Base-by-base conservation (phyloP, 106 monocot species). In the Allium cepa region DNA sequence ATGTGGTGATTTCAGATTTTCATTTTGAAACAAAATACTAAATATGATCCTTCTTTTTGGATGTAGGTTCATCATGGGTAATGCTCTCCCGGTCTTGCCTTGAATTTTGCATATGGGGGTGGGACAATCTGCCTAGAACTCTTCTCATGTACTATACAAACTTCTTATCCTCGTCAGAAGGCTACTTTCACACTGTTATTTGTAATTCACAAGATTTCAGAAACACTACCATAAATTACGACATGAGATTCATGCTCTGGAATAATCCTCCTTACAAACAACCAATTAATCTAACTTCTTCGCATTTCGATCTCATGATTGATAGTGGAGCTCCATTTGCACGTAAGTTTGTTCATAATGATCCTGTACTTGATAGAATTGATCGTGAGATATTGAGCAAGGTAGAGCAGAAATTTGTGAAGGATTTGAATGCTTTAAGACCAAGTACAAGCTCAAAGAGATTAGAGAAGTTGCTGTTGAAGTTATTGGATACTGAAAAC, bases 91-190 rank as follows among this genome's bases (percentile, higher is more conserved):
- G 84, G 49, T 63, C 88, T 53, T 97, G 89, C 63, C 75, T 92
- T 48, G 86, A 97, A 63, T 97, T 89, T 57, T 97, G 96, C 82
- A 83, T 92, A 27, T 71, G 73, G 82, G 88, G 92, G 8, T 97
- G 96, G 96, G 96, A 97, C 57, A 97, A 89, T 67, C 96, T 97
- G 47, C 96, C 96, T 14, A 76, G 96, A 45, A 92, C 92, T 10
- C 56, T 92, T 17, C 78, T 97, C 49, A 88, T 97, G 91, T 97
- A 97, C 73, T 87, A 85, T 65, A 86, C 86, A 53, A 97, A 97
- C 64, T 97, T 84, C 77, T 68, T 97, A 13, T 78, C 78, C 53
- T 84, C 92, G 18, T 61, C 74, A 0, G 96, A 97, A 68, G 73
- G 82, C 56, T 97, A 97, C 78, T 92, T 97, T 77, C 96, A 97